Base-by-base conservation (phyloP, 345 rosid species). In the Euphorbia pulcherrima region DNA sequence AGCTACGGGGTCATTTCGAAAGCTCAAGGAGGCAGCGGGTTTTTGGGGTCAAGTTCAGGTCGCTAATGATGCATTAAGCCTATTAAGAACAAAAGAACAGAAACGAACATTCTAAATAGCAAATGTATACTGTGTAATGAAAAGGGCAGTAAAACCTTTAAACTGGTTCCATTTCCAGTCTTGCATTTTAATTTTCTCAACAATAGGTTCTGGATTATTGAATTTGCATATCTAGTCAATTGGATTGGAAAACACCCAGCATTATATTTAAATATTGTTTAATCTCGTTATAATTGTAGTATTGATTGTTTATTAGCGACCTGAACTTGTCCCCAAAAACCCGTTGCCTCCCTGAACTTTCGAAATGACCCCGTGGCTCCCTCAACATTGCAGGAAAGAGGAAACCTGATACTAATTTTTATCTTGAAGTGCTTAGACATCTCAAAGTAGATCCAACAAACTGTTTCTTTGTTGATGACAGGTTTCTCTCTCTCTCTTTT, bases 381-480 rank as follows among this genome's bases (percentile, higher is more conserved):
- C 33, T 75, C 28, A 8, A 30, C 9, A 17, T 73, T 71, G 41
- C 77, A 93, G 97, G 98, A 54, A 93, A 86, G 78, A 90, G 97
- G 82, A 90, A 93, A 82, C 98, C 98, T 68, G 91, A 93, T 74
- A 92, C 75, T 62, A 83, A 82, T 52, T 85, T 84, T 76, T 90
- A 81, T 74, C 72, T 77, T 72, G 87, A 87, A 68, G 91, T 72
- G 55, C 73, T 84, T 61, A 68, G 69, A 63, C 85, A 82, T 71
- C 97, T 90, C 50, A 72, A 82, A 61, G 91, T 90, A 65, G 88
- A 93, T 69, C 87, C 98, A 59, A 68, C 66, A 27, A 75, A 79
- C 79, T 90, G 98, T 74, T 71, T 93, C 65, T 90, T 93, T 74
- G 65, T 90, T 54, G 96, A 90, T 74, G 96, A 90, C 87, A 89